phyloP scores from a whole-genome alignment of 179 eudicot genomes.

The Actinidia chinensis region DNA sequence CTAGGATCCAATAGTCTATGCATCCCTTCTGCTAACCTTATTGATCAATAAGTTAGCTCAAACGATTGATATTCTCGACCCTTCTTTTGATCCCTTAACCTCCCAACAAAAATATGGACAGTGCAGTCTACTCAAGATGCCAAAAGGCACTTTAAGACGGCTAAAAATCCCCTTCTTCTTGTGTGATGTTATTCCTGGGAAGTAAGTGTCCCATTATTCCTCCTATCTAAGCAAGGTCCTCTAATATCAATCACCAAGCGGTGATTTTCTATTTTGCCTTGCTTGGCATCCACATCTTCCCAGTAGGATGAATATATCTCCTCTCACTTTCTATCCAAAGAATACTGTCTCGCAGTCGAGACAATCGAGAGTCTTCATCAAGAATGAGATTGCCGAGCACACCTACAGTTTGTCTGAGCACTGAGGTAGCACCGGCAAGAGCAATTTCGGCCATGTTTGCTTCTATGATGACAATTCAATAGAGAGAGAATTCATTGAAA shows the following conservation, averaged over 20 bases:
- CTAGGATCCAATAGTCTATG: too few relatives aligned
- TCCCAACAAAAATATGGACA: not conserved
- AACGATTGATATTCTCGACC: conserved; percentile 3
- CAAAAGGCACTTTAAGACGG: not conserved
- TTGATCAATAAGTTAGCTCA: conserved; percentile 14
- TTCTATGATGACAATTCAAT: too few relatives aligned
- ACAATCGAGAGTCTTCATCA: conserved; percentile 9
- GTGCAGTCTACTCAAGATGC: too few relatives aligned
- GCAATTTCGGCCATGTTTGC: not conserved
- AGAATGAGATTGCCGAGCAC: not conserved
- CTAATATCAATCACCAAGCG: not conserved
- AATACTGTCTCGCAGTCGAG: conserved; percentile 9
- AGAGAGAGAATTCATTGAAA: too few relatives aligned
- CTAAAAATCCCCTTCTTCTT: not conserved
- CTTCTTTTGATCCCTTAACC: too few relatives aligned
- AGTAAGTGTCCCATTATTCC: conserved; percentile 13
- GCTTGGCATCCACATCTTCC: conserved; percentile 20
- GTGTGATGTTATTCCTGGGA: not conserved
- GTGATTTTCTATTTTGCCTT: not conserved
- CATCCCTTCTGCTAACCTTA: not conserved
- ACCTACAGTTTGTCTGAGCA: not conserved
- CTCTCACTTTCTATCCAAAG: conserved; percentile 11
- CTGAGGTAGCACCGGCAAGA: not conserved
- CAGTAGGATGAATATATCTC: conserved; percentile 15
- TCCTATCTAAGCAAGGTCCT: conserved; percentile 23